Conservation (phyloP, 495 filamentous ascomycete genomes). For the Venustampulla echinocandica region DNA sequence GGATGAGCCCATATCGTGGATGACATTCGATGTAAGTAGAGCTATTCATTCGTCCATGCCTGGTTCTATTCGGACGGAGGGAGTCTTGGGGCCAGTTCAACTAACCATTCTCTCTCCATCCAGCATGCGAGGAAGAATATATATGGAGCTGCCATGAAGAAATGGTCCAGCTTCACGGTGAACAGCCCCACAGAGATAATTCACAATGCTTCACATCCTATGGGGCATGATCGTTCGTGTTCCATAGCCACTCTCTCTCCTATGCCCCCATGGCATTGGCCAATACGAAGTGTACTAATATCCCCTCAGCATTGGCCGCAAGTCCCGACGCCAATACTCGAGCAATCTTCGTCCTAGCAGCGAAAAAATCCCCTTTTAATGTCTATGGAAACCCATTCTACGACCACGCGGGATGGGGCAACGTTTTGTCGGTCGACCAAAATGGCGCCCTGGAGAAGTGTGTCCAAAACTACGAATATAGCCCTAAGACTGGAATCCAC, state of each 20-base stretch:
- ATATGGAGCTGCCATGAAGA: constrained; percentile 83
- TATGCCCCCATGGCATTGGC: no score
- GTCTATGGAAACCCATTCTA: constrained; percentile 88
- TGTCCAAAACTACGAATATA: constrained; percentile 73
- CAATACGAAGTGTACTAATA: constrained; percentile 1
- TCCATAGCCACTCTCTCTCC: constrained; percentile 5
- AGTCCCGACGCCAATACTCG: constrained; percentile 66
- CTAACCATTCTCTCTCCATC: constrained; percentile 3
- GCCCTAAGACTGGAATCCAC: constrained; percentile 66
- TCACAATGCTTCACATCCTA: constrained; percentile 63
- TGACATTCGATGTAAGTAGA: constrained; percentile 77
- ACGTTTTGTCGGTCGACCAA: constrained; percentile 61
- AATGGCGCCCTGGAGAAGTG: constrained; percentile 56
- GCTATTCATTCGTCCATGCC: constrained; percentile 13
- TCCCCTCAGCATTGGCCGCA: constrained; percentile 50
- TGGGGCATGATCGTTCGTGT: constrained; percentile 49
- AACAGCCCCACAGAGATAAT: constrained; percentile 69
- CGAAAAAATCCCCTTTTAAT: constrained; percentile 62
- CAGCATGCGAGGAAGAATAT: constrained; percentile 73
- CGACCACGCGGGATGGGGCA: constrained; percentile 68
- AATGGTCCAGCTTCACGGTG: constrained; percentile 74
- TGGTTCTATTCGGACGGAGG: background rate
- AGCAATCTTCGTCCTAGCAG: constrained; percentile 77
- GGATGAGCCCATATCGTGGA: constrained; percentile 83
- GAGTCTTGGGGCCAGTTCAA: no score